phyloP scores from a whole-genome alignment of 1,139 yeast genomes.

The Blastobotrys buckinghamii region DNA sequence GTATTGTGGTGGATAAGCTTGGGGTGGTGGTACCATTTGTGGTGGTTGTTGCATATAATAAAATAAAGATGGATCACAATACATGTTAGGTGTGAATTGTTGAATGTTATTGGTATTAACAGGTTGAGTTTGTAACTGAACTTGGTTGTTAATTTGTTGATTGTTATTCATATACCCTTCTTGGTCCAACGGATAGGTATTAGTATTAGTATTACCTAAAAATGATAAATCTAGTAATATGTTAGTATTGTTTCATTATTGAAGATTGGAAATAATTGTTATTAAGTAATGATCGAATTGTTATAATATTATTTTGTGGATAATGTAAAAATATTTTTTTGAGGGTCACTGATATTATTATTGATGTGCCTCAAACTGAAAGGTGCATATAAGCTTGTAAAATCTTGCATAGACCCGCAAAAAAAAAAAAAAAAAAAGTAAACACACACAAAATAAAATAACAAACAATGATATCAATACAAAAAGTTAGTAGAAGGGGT shows the following conservation, averaged over 20 bases:
- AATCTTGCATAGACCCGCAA: too few species aligned
- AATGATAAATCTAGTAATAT: neutral
- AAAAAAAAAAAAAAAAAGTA: too few species aligned
- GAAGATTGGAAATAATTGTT: neutral
- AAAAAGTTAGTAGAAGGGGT: neutral
- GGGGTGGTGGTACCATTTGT: neutral
- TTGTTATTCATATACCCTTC: neutral
- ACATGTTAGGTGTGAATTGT: neutral
- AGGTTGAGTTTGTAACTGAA: neutral
- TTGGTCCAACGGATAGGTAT: constrained; percentile 6
- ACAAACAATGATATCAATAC: neutral
- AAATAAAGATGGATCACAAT: too few species aligned
- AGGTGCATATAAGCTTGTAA: too few species aligned
- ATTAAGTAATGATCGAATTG: too few species aligned
- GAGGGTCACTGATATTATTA: too few species aligned
- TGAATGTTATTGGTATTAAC: neutral
- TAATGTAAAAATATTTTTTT: neutral
- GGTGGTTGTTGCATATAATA: too few species aligned
- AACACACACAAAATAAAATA: neutral
- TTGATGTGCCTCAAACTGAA: neutral
- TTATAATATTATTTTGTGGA: neutral
- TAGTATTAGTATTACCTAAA: neutral
- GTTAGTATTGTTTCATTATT: neutral
- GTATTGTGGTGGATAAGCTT: neutral
- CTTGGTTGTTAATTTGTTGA: neutral